These are phyloP conservation scores for Xylariaceae sp. DNA, from an alignment of 2,329 filamentous ascomycete species.

Conservation along the genomic window DNA sequence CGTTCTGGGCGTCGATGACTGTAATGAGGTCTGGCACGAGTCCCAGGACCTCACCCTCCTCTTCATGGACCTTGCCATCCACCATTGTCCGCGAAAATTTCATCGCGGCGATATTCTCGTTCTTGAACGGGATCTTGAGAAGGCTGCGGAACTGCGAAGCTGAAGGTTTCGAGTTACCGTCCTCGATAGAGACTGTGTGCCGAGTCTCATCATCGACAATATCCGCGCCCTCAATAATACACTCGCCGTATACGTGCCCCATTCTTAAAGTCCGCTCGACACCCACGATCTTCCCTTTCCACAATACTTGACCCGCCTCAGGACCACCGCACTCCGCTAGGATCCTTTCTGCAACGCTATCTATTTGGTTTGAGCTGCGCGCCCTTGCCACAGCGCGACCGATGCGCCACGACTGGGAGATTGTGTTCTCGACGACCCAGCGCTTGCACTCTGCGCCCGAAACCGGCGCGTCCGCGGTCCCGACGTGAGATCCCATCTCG, in stretches of 20 bases:
- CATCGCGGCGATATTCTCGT: constrained; percentile 72
- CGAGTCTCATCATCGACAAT: constrained; percentile 39
- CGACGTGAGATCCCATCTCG: constrained; percentile 61
- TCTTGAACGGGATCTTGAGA: constrained; percentile 74
- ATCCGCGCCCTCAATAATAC: constrained; percentile 58
- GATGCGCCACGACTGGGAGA: constrained; percentile 63
- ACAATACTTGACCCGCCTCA: constrained; percentile 61
- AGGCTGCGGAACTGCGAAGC: constrained; percentile 46
- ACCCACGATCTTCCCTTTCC: constrained; percentile 67
- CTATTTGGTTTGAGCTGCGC: constrained; percentile 54
- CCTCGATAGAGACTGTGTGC: not conserved
- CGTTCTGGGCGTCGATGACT: constrained; percentile 61
- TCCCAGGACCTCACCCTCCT: constrained; percentile 49
- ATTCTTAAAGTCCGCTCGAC: constrained; percentile 62
- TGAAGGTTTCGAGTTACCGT: constrained; percentile 27
- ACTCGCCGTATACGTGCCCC: constrained; percentile 65
- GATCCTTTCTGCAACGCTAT: constrained; percentile 62
- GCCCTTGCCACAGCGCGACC: constrained; percentile 63
- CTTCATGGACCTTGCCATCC: constrained; percentile 44
- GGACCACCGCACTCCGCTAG: constrained; percentile 62
- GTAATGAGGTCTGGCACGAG: constrained; percentile 63
- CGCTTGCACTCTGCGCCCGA: constrained; percentile 55
- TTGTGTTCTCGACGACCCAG: constrained; percentile 58
- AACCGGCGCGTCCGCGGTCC: constrained; percentile 55
- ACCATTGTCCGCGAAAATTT: constrained; percentile 35